Conservation (phyloP, 192 early-diverging fungal species). For the Linnemannia hyalina region DNA sequence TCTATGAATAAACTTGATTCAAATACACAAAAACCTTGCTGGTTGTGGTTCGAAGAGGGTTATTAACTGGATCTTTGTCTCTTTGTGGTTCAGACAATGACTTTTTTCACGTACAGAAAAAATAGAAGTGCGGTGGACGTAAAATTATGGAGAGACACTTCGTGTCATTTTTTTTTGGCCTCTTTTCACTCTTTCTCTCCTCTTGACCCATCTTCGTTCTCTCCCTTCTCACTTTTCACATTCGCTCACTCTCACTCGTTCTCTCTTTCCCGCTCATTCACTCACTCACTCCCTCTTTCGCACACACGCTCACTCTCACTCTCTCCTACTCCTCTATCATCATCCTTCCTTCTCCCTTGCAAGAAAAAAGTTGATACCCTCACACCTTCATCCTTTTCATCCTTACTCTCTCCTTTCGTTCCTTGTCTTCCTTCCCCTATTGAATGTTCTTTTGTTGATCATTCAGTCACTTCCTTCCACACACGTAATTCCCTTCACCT, state of each 20-base stretch:
- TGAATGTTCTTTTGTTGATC: conserved; percentile 1
- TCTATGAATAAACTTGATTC: too few relatives aligned
- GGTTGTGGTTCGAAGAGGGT: too few relatives aligned
- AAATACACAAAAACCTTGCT: too few relatives aligned
- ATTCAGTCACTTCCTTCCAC: neutral
- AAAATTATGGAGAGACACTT: neutral
- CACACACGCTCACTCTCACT: neutral
- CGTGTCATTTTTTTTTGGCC: neutral
- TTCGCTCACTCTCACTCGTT: neutral
- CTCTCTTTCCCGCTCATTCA: neutral
- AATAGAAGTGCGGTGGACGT: too few relatives aligned
- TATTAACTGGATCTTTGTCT: too few relatives aligned
- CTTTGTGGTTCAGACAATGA: too few relatives aligned
- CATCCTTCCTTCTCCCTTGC: too few relatives aligned
- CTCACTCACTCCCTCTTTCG: neutral
- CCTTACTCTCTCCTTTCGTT: neutral
- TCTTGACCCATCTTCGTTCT: neutral
- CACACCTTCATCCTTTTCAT: too few relatives aligned
- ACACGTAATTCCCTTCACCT: too few relatives aligned
- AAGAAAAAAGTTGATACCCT: too few relatives aligned
- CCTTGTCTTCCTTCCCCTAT: neutral
- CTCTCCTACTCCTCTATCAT: neutral
- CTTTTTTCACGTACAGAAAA: too few relatives aligned
- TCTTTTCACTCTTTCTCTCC: neutral
- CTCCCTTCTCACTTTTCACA: neutral